Evolutionary conservation across 148 eudicot genomes (phyloP).

Genomic region (Salicornia ramosissima): DNA sequence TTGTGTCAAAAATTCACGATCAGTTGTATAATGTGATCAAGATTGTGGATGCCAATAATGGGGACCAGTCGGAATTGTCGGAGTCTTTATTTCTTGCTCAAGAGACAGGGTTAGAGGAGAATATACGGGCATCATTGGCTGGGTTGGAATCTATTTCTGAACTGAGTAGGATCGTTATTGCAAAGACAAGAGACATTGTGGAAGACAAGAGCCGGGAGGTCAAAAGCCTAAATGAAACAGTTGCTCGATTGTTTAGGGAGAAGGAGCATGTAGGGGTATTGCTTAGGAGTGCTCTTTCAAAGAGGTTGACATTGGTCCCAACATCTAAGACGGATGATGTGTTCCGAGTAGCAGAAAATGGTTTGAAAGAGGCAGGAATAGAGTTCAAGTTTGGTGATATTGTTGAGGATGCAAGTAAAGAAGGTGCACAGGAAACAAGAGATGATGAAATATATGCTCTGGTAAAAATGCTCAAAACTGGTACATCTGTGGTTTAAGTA

Average conservation of each 20-base stretch:
- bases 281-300: slow-evolving; percentile 82
- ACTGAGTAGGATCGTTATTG: slow-evolving; percentile 50
- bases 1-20: slow-evolving; percentile 69
- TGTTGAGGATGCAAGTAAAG: slow-evolving; percentile 38
- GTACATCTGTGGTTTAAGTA: background rate
- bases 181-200: slow-evolving; percentile 50
- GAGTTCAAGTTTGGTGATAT: slow-evolving; percentile 58
- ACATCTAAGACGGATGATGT: slow-evolving; percentile 64
- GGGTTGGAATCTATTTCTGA: slow-evolving; percentile 78
- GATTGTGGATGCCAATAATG: slow-evolving; percentile 60
- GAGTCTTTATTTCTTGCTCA: slow-evolving; percentile 84
- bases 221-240: slow-evolving; percentile 67
- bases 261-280: slow-evolving; percentile 87
- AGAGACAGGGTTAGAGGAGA: slow-evolving; percentile 86
- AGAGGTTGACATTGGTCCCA: slow-evolving; percentile 50
- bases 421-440: slow-evolving; percentile 42
- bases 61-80: slow-evolving; percentile 61
- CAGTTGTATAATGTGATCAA: slow-evolving; percentile 59
- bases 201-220: slow-evolving; percentile 72
- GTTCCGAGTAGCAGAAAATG: slow-evolving; percentile 84
- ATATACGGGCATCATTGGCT: slow-evolving; percentile 75
- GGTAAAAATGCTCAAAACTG: slow-evolving; percentile 37
- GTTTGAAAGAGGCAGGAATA: slow-evolving; percentile 76
- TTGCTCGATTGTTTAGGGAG: slow-evolving; percentile 69
- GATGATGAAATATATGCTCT: slow-evolving; percentile 85